Evolutionary conservation across 1,139 yeast genomes (phyloP), one percentile per base, ranked within the genome.

Genomic region (Suhomyces kunorum): DNA sequence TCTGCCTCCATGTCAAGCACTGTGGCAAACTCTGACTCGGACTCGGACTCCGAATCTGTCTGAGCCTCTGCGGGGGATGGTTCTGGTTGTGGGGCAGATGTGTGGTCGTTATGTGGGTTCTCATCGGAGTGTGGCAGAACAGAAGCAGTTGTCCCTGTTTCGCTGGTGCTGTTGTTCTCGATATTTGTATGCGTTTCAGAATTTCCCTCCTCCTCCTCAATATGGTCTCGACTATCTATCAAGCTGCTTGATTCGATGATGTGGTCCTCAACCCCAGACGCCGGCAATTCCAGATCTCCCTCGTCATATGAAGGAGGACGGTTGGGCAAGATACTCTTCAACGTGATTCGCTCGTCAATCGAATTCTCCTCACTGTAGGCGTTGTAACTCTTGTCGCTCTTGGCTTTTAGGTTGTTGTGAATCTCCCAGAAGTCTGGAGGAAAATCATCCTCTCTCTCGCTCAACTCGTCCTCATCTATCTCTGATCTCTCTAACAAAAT

Each of bases 391-490:
- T 69, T 69, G 43, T 68, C 71, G 17, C 41, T 48, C 24, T 44
- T 50, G 20, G 48, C 44, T 39, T 43, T 54, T 32, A 34, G 32
- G 20, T 15, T 28, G 14, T 42, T 55, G 38, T 62, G 64, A 4
- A 59, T 53, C 32, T 67, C 71, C 77, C 78, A 73, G 43, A 78
- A 78, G 46, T 76, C 74, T 0, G 83, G 83, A 1, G 82, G 82
- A 44, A 77, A 78, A 47, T 75, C 81, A 38, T 67, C 63, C 32
- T 68, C 76, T 38, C 80, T 53, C 28, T 71, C 72, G 42, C 67
- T 64, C 27, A 74, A 50, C 39, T 76, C 81, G 9, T 74, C 78
- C 17, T 65, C 70, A 50, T 76, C 83, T 14, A 73, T 63, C 53
- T 78, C 83, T 18, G 79, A 73, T 38, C 81, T 58, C 48, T 76